Conservation (phyloP, 2,329 filamentous ascomycete species). For the Ophiocordyceps unilateralis region DNA sequence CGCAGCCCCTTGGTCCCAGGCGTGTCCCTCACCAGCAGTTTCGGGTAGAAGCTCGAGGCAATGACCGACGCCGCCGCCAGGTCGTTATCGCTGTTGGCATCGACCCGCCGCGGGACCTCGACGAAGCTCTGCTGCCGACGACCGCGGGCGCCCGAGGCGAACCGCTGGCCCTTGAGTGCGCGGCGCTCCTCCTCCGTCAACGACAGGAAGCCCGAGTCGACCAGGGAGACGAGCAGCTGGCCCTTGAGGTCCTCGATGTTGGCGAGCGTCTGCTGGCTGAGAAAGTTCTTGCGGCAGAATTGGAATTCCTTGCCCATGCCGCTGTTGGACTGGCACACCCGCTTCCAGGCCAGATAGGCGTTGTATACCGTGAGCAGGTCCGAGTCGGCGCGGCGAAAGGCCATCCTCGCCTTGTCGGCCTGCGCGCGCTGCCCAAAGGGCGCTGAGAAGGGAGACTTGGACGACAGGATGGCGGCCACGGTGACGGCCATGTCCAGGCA, state of each 20-base stretch:
- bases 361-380: constrained; percentile 89
- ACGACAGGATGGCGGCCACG: constrained; percentile 81
- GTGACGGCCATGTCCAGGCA: constrained; percentile 87
- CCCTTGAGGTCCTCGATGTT: constrained; percentile 95
- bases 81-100: constrained; percentile 66
- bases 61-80: constrained; percentile 64
- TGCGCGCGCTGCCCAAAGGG: constrained; percentile 72
- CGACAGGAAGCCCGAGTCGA: constrained; percentile 68
- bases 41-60: constrained; percentile 91
- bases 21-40: constrained; percentile 66
- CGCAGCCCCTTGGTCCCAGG: constrained; percentile 57
- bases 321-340: constrained; percentile 51
- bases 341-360: constrained; percentile 79
- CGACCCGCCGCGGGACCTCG: constrained; percentile 58
- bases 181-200: constrained; percentile 58
- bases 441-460: constrained; percentile 83
- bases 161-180: constrained; percentile 51
- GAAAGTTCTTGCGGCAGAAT: constrained; percentile 89
- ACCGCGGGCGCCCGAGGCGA: constrained; percentile 28
- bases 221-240: constrained; percentile 70
- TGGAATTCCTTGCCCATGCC: constrained; percentile 57
- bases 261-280: constrained; percentile 70
- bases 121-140: constrained; percentile 61
- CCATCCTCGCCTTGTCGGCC: constrained; percentile 60
- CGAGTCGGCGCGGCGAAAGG: constrained; percentile 74